phyloP scores from a whole-genome alignment of 345 rosid species.

The Eucalyptus cloeziana region DNA sequence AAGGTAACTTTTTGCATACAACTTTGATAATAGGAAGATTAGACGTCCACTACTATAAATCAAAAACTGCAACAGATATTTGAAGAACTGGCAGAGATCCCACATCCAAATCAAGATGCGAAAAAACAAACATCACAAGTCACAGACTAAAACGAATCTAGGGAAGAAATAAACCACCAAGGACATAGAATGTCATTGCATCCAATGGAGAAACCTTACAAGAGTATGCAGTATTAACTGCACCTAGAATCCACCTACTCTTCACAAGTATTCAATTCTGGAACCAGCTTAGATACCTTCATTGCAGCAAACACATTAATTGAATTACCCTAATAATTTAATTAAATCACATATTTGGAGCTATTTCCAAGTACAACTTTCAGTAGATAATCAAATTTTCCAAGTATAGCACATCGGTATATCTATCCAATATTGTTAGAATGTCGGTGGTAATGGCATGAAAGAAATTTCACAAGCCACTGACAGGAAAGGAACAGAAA shows the following conservation, averaged over 20 bases:
- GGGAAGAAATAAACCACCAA: background rate
- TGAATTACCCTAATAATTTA: background rate
- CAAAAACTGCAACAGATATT: background rate
- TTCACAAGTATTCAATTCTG: background rate
- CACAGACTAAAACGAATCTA: background rate
- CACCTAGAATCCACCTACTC: background rate
- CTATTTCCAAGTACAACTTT: background rate
- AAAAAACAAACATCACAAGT: background rate
- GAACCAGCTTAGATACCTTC: background rate
- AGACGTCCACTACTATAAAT: background rate
- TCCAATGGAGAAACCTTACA: background rate
- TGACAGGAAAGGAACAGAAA: background rate
- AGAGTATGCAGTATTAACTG: background rate
- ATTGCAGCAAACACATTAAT: background rate
- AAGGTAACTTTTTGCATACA: background rate
- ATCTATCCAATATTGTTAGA: background rate
- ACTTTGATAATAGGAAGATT: background rate
- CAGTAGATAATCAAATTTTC: background rate
- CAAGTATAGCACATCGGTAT: background rate
- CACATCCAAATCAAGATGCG: background rate
- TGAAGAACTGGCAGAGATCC: background rate
- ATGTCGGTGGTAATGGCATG: background rate
- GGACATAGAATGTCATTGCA: background rate
- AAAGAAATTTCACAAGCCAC: background rate
- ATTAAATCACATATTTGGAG: background rate